Percentiles rank a stretch among this genome's conserved stretches.
These are phyloP conservation scores for Boletus speciosus DNA, from an alignment of 768 basidiomycete genomes.

Conservation along the genomic window DNA sequence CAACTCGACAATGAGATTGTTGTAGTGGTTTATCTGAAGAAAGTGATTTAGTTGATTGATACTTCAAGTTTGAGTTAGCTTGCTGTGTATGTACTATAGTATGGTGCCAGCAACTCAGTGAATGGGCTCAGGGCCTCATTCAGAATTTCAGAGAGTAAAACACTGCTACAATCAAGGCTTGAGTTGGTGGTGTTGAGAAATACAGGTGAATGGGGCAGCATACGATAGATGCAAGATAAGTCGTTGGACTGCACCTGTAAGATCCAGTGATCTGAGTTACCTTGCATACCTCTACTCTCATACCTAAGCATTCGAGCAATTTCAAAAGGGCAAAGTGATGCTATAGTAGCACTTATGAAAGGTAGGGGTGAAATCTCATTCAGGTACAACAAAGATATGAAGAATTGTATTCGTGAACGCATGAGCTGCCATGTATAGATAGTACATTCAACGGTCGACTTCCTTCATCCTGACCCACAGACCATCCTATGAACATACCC, in stretches of 20 bases:
- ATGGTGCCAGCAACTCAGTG: no score
- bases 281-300: slow-evolving; percentile 18
- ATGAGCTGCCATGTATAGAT: neutral
- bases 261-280: slow-evolving; percentile 16
- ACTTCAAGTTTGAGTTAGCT: no score
- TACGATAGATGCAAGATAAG: slow-evolving; percentile 10
- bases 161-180: no score
- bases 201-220: slow-evolving; percentile 12
- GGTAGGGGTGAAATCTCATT: neutral
- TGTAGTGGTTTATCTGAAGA: no score
- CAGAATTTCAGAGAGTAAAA: no score
- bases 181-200: no score
- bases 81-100: no score
- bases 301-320: slow-evolving; percentile 29
- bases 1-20: no score
- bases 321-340: slow-evolving; percentile 4
- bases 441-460: slow-evolving; percentile 1
- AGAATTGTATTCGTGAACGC: neutral
- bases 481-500: slow-evolving; percentile 14
- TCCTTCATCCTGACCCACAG: slow-evolving; percentile 28
- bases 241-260: neutral
- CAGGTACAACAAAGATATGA: neutral
- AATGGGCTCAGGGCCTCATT: no score
- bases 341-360: neutral
- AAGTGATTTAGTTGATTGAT: no score